phyloP scores from a whole-genome alignment of 1,139 yeast genomes.

The Candida glucosophila region DNA sequence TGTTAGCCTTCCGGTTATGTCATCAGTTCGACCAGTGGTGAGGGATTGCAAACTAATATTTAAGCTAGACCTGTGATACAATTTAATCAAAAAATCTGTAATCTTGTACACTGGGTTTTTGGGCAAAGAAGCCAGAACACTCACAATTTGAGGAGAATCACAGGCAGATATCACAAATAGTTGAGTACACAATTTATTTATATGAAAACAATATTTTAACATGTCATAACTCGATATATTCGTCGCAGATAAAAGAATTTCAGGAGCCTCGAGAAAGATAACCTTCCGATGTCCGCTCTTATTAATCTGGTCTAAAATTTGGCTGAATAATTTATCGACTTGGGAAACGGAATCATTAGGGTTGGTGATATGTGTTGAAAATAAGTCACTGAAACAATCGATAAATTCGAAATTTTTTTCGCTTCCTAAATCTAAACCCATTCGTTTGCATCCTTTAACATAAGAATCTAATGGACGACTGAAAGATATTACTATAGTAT shows the following conservation, averaged over 20 bases:
- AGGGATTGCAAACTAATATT: conserved; percentile 54
- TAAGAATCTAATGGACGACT: conserved; percentile 28
- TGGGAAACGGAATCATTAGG: conserved; percentile 13
- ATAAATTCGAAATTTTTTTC: conserved; percentile 29
- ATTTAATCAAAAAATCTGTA: conserved; percentile 37
- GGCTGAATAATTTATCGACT: conserved; percentile 16
- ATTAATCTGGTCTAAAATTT: conserved; percentile 8
- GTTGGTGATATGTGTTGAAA: conserved; percentile 18
- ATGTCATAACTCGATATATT: conserved; percentile 22
- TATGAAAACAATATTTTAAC: conserved; percentile 22
- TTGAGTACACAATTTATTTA: conserved; percentile 28
- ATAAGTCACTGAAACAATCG: conserved; percentile 37
- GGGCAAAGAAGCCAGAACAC: conserved; percentile 17
- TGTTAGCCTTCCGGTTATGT: conserved; percentile 65
- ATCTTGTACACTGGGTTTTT: conserved; percentile 28
- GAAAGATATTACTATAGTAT: conserved; percentile 37
- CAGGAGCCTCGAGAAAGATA: conserved; percentile 41
- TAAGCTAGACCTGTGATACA: conserved; percentile 42
- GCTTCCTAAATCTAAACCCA: conserved; percentile 29
- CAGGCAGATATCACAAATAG: conserved; percentile 27
- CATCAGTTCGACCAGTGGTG: conserved; percentile 75
- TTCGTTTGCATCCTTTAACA: conserved; percentile 31
- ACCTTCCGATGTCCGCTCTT: conserved; percentile 12
- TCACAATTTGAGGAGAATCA: conserved; percentile 32
- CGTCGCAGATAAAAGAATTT: conserved; percentile 39